Conservation (phyloP, 306 rosid genomes). For the Pachyrhizus erosus region DNA sequence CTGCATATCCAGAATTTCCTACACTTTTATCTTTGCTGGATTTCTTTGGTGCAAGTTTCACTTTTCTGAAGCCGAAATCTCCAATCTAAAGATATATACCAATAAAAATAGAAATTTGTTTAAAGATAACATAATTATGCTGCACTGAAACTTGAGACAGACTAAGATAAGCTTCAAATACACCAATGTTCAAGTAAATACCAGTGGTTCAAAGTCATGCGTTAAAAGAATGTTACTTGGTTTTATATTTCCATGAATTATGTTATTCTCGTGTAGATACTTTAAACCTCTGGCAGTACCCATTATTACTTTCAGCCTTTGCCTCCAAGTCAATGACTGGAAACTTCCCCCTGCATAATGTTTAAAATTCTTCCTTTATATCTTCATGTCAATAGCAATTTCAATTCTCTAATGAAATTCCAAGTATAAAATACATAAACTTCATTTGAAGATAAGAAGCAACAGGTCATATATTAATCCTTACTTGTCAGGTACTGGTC, state of each 20-base stretch:
- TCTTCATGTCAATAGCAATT: slow-evolving; percentile 17
- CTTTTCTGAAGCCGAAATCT: slow-evolving; percentile 46
- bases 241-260: slow-evolving; percentile 80
- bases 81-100: slow-evolving; percentile 49
- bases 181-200: slow-evolving; percentile 48
- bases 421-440: background rate
- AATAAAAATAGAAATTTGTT: background rate
- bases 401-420: slow-evolving; percentile 7
- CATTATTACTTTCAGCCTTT: slow-evolving; percentile 69
- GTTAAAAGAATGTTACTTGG: slow-evolving; percentile 82
- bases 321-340: slow-evolving; percentile 70
- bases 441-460: slow-evolving; percentile 7
- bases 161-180: slow-evolving; percentile 21
- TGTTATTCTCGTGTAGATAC: slow-evolving; percentile 66
- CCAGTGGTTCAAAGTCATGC: slow-evolving; percentile 76
- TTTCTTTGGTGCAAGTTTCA: slow-evolving; percentile 37
- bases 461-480: slow-evolving; percentile 25
- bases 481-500: slow-evolving; percentile 76
- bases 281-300: slow-evolving; percentile 77
- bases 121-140: slow-evolving; percentile 1
- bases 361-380: slow-evolving; percentile 7
- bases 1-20: slow-evolving; percentile 43
- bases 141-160: background rate
- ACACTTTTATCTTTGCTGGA: slow-evolving; percentile 36
- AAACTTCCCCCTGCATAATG: slow-evolving; percentile 57